phyloP scores from a whole-genome alignment of 306 rosid genomes.

The Gleditsia sinensis region DNA sequence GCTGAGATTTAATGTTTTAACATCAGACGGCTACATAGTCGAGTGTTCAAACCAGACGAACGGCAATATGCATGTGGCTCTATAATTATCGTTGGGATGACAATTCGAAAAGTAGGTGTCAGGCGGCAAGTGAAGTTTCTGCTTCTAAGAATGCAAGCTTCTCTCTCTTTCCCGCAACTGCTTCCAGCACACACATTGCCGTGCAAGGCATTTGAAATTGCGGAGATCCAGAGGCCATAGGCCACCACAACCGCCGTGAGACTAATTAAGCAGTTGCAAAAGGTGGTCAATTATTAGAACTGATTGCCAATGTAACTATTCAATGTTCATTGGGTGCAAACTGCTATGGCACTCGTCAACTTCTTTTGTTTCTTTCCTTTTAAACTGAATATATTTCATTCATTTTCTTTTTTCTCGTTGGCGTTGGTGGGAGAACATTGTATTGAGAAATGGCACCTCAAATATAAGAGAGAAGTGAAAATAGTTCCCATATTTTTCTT shows the following conservation, averaged over 20 bases:
- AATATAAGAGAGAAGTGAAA: neutral
- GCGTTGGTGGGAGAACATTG: no score
- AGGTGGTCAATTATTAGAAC: no score
- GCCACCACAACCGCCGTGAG: neutral
- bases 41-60: neutral
- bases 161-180: neutral
- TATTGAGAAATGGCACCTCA: neutral
- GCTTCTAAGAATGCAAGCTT: neutral
- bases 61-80: no score
- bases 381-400: neutral
- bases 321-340: no score
- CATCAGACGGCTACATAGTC: neutral
- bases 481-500: neutral
- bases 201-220: slow-evolving; percentile 5
- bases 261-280: no score
- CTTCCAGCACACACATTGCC: slow-evolving; percentile 9
- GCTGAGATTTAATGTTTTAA: neutral
- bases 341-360: no score
- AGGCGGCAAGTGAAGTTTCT: neutral
- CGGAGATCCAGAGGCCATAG: slow-evolving; percentile 14
- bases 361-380: neutral
- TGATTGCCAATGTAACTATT: slow-evolving; percentile 20
- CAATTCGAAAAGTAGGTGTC: no score
- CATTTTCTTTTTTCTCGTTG: neutral
- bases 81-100: no score